Evolutionary conservation across 768 basidiomycete genomes (phyloP), one percentile per base, ranked within the genome.

Genomic region (Trichaptum fuscoviolaceum): DNA sequence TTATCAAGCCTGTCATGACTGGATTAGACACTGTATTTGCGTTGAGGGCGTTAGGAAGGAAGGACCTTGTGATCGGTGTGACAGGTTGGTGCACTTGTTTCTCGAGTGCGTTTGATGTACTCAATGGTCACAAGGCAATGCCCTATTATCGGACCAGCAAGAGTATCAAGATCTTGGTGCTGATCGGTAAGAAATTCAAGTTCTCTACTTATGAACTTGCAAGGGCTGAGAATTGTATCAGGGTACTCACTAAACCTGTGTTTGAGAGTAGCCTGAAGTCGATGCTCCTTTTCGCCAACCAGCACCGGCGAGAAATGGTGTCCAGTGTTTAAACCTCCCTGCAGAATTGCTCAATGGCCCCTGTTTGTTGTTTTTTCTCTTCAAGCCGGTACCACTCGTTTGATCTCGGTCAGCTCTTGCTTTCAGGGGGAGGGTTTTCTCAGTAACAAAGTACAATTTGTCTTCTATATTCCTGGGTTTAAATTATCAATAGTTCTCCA

Each of bases 11-110:
- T 20, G 20, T 30, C 18, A 65, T 69, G 61, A 70, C 72, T 4
- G 77, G 77, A 18, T 70, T 74, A 8, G 70, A 76, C 27, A 69
- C 71, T n/a, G 72, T 75, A 23, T 63, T 64, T 15, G 67, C 70
- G 60, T 66, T 77, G 8, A 65, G 77, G 18, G 68, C 65, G n/a
- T 65, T 70, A 25, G 73, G 70, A 10, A 65, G 76, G 24, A 70
- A 70, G 27, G 77, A 77, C 25, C 71, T 77, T 58, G 73, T 77
- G 12, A 71, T 74, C 18, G 65, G 64, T 57, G 63, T 64, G 25
- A 69, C 68, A 8, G 66, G 66, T 66, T 12, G 24, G 59, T 61
- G 24, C 15, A 61, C 15, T 23, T 2, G 25, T 12, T 2, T 15
- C 59, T 34, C 25, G 10, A 69, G 15, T 17, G 63, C 12, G 8